Conservation (phyloP, 352 stramenopile species). For the Phytopythium cucurbitacearum region DNA sequence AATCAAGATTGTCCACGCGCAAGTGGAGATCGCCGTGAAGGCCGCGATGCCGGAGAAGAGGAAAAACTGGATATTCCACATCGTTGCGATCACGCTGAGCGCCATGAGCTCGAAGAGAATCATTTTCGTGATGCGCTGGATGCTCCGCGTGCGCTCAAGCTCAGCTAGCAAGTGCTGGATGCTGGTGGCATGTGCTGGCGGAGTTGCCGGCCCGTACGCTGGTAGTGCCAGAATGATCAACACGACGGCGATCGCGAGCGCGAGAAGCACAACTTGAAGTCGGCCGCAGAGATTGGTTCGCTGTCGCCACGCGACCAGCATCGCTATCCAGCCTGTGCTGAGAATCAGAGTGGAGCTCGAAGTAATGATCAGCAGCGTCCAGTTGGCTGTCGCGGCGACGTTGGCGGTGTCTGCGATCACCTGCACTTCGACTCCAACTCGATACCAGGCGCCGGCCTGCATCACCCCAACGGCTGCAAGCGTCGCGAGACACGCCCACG, state of each 20-base stretch:
- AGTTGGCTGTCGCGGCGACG: conserved; percentile 9
- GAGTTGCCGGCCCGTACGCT: conserved; percentile 9
- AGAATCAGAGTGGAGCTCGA: conserved; percentile 10
- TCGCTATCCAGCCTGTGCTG: conserved; percentile 10
- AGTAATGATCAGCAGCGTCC: conserved; percentile 20
- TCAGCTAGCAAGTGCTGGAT: too few relatives aligned
- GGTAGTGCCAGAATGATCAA: conserved; percentile 37
- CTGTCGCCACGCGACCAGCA: background rate
- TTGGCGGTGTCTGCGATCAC: too few relatives aligned
- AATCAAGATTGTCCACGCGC: conserved; percentile 22
- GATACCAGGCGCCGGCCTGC: conserved; percentile 31
- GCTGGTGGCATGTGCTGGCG: background rate
- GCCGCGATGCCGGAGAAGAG: conserved; percentile 25
- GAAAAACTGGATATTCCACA: conserved; percentile 58
- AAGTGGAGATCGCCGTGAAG: conserved; percentile 19
- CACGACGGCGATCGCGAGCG: conserved; percentile 11
- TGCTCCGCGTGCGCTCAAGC: too few relatives aligned
- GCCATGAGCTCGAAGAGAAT: conserved; percentile 51
- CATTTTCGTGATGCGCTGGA: conserved; percentile 21
- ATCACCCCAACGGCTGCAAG: conserved; percentile 30
- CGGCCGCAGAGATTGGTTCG: conserved; percentile 2
- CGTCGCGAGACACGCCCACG: conserved; percentile 24
- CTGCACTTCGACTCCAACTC: background rate
- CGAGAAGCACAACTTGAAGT: conserved; percentile 24
- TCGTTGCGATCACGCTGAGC: conserved; percentile 37